Evolutionary conservation across 176 grass and related monocot genomes (phyloP).

Genomic region (Pontederia paniculata): DNA sequence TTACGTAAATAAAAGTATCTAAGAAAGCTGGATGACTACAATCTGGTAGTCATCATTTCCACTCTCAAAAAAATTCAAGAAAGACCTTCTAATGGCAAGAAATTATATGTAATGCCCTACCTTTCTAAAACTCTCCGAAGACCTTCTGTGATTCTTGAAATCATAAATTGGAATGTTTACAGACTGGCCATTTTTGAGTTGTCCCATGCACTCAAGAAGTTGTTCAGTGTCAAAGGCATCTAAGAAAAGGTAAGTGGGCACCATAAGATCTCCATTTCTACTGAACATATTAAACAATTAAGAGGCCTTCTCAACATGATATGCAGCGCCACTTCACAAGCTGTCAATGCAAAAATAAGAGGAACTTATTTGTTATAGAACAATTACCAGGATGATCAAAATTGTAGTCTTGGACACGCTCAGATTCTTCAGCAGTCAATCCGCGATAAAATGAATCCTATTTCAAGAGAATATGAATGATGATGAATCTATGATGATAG

Average conservation of each 20-base stretch:
- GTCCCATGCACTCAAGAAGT: slow-evolving; percentile 83
- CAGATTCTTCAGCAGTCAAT: slow-evolving; percentile 81
- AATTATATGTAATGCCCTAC: too few species aligned
- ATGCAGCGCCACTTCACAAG: too few species aligned
- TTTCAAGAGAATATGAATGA: slow-evolving; percentile 12
- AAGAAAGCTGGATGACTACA: too few species aligned
- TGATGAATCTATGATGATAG: background rate
- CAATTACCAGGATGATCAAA: slow-evolving; percentile 94
- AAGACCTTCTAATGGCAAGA: too few species aligned
- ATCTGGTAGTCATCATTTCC: too few species aligned
- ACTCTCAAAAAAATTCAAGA: too few species aligned
- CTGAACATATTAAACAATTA: background rate
- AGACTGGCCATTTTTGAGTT: slow-evolving; percentile 62
- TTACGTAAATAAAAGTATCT: too few species aligned
- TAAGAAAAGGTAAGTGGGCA: slow-evolving; percentile 22
- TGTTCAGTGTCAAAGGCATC: slow-evolving; percentile 98
- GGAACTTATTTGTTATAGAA: slow-evolving; percentile 4
- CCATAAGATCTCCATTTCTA: background rate
- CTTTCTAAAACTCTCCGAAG: slow-evolving; percentile 79
- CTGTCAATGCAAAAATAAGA: background rate
- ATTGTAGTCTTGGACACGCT: slow-evolving; percentile 79
- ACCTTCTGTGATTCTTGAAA: slow-evolving; percentile 83
- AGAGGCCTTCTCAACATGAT: background rate
- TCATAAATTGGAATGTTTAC: slow-evolving; percentile 98
- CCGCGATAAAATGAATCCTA: slow-evolving; percentile 97